phyloP scores from a whole-genome alignment of 2,329 filamentous ascomycete genomes.

The Cytospora piceae region DNA sequence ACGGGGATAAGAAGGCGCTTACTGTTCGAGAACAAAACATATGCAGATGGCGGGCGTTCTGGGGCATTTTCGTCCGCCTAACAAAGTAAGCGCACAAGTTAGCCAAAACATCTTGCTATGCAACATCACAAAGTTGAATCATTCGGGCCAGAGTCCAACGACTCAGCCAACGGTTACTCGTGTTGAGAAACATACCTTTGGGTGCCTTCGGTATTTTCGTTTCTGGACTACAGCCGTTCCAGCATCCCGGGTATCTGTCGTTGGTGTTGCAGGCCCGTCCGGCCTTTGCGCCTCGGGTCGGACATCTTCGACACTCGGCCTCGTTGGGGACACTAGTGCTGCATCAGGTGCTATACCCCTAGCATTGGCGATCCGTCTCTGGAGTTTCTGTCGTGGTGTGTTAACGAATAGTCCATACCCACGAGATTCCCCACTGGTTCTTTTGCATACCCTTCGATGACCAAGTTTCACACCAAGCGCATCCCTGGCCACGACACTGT shows the following conservation, averaged over 20 bases:
- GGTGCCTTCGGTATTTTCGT: slow-evolving; percentile 77
- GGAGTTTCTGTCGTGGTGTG: slow-evolving; percentile 66
- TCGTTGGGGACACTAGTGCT: slow-evolving; percentile 54
- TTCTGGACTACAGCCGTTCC: slow-evolving; percentile 56
- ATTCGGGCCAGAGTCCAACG: background rate
- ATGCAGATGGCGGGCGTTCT: slow-evolving; percentile 78
- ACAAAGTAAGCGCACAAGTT: slow-evolving; percentile 9
- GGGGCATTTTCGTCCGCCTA: slow-evolving; percentile 79
- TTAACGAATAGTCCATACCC: slow-evolving; percentile 20
- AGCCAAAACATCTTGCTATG: background rate
- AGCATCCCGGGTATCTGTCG: slow-evolving; percentile 49
- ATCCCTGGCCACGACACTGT: slow-evolving; percentile 53
- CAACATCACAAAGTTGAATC: background rate
- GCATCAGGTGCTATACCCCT: slow-evolving; percentile 63
- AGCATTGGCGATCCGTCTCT: slow-evolving; percentile 77
- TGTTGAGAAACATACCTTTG: slow-evolving; percentile 59
- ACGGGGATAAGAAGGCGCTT: slow-evolving; percentile 42
- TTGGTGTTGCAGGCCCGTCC: slow-evolving; percentile 43
- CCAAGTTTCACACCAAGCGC: slow-evolving; percentile 77
- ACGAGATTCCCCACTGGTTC: slow-evolving; percentile 22
- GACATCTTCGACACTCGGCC: slow-evolving; percentile 56
- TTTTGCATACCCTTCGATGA: slow-evolving; percentile 69
- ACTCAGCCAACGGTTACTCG: background rate
- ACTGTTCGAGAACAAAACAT: slow-evolving; percentile 87
- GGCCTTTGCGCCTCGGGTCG: slow-evolving; percentile 58